Base-by-base conservation (phyloP, 2,329 filamentous ascomycete species). In the Alternaria panax region DNA sequence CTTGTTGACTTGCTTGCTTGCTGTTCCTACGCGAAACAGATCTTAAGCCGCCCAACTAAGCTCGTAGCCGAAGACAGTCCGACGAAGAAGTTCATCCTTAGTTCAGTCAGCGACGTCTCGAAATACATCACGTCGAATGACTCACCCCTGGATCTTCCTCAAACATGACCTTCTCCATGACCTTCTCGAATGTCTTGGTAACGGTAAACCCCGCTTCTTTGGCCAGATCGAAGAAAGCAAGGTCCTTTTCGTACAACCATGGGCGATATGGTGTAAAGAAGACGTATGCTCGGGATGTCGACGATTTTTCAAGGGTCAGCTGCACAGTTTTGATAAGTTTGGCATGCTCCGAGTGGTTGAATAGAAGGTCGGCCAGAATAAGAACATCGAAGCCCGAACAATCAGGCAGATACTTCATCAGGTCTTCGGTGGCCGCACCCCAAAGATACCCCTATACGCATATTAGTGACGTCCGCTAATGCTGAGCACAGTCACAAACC, bases 211-310 rank as follows among this genome's bases (percentile, higher is more conserved):
- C 93, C 48, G 82, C 84, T 51, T 86, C 85, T 59, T 86, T 83
- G 5, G 90, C 91, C 57, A 93, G 73, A 48, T 93, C 90, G 74
- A 97, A 97, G 81, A 97, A 97, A 4, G 85, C 86, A 75, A 96
- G 83, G 72, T 97, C 95, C 77, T 92, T 91, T 63, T 93, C 86
- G 70, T 91, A 84, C 73, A 97, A 82, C 93, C 93, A 97, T 1
- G 94, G 93, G 63, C 95, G 85, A 79, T 98, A 97, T 20, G 92
- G 93, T 0, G 93, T 96, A 81, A 97, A 98, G 78, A 97, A 96
- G 7, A 97, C 93, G 69, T 93, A 86, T 2, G 93, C 92, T 54
- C 84, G 84, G 48, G 89, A 87, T 2, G 81, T 81, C 4, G 76
- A 69, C 4, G 80, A 77, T 62, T 80, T 83, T 67, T 84, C 86